phyloP scores from a whole-genome alignment of 345 rosid genomes.

The Trapa incisa region DNA sequence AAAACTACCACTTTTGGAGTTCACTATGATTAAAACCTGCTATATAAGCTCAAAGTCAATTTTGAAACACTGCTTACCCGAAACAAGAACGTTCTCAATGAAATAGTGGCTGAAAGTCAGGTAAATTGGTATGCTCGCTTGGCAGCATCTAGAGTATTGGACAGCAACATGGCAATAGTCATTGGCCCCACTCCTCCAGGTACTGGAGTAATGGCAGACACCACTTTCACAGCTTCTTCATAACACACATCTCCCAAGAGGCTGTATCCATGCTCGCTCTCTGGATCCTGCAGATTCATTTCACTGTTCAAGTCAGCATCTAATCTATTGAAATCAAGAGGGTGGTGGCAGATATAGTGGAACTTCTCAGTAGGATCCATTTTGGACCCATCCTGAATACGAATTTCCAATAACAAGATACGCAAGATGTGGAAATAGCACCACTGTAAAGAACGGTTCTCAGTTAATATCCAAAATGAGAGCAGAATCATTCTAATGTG shows the following conservation, averaged over 20 bases:
- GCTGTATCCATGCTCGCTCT: constrained; percentile 53
- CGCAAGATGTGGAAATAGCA: background rate
- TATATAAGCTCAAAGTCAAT: background rate
- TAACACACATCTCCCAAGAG: constrained; percentile 76
- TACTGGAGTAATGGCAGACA: constrained; percentile 73
- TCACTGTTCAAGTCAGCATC: background rate
- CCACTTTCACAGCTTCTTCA: constrained; percentile 68
- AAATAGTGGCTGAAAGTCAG: constrained; percentile 5
- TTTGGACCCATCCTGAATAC: background rate
- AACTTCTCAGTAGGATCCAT: background rate
- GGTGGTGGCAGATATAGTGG: background rate
- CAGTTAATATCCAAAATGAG: background rate
- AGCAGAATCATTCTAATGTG: background rate
- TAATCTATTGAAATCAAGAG: background rate
- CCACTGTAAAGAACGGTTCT: too few species aligned
- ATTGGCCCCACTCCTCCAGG: constrained; percentile 93
- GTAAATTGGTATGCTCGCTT: constrained; percentile 27
- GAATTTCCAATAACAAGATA: background rate
- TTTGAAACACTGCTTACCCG: background rate
- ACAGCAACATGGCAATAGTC: constrained; percentile 85
- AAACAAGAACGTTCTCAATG: background rate
- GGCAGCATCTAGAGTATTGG: constrained; percentile 73
- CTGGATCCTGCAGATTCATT: constrained; percentile 46
- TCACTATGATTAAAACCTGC: too few species aligned
- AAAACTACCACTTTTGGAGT: too few species aligned